These are phyloP conservation scores for Pleurotus ostreatus DNA, from an alignment of 768 basidiomycete genomes.

Conservation along the genomic window DNA sequence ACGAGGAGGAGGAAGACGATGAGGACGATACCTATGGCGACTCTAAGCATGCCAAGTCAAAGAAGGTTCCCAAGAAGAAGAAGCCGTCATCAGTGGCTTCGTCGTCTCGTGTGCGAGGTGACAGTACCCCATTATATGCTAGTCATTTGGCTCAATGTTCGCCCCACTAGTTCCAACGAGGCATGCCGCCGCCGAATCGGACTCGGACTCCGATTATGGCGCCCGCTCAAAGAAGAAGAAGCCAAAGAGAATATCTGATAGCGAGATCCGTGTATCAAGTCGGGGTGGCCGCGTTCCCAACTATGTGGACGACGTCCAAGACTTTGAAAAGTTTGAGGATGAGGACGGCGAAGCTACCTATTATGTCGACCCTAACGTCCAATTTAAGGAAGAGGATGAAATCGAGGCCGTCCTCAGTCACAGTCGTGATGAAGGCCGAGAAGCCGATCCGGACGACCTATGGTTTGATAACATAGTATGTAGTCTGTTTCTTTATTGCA, in stretches of 20 bases:
- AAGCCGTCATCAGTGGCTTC: conserved; percentile 38
- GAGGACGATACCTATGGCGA: conserved; percentile 79
- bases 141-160: conserved; percentile 13
- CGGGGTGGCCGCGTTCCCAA: conserved; percentile 78
- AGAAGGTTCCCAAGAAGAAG: conserved; percentile 68
- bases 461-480: conserved; percentile 87
- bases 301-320: conserved; percentile 78
- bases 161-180: conserved; percentile 40
- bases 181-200: conserved; percentile 55
- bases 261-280: conserved; percentile 77
- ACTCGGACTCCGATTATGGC: conserved; percentile 87
- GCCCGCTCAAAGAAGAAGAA: conserved; percentile 86
- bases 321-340: conserved; percentile 68
- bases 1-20: conserved; percentile 51
- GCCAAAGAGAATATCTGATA: conserved; percentile 49
- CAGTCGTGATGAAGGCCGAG: conserved; percentile 77
- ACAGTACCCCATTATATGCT: conserved; percentile 13
- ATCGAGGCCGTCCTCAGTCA: conserved; percentile 92
- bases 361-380: conserved; percentile 48
- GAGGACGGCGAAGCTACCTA: conserved; percentile 55
- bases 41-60: conserved; percentile 63
- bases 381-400: conserved; percentile 73
- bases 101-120: conserved; percentile 60
- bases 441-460: conserved; percentile 72
- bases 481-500: conserved; percentile 8